Percentiles rank a stretch among this genome's conserved stretches.
phyloP scores from a whole-genome alignment of 192 early-diverging fungal species.

The Coemansia sp. region DNA sequence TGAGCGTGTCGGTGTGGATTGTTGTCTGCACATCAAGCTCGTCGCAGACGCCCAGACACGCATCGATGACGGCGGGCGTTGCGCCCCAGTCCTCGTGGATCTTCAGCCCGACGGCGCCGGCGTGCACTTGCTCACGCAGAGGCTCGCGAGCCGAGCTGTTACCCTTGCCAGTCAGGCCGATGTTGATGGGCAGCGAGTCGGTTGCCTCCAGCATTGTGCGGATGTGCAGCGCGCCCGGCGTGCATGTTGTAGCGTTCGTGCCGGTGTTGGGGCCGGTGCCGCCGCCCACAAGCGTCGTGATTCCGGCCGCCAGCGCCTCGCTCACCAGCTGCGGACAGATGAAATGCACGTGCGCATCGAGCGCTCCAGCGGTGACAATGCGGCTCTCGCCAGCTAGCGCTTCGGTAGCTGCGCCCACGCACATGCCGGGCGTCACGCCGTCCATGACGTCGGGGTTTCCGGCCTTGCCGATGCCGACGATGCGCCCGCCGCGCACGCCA shows the following conservation, averaged over 20 bases:
- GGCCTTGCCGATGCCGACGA: constrained; percentile 94
- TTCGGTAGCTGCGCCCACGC: constrained; percentile 86
- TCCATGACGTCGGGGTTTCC: constrained; percentile 98
- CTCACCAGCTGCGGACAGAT: constrained; percentile 89
- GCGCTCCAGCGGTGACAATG: constrained; percentile 91
- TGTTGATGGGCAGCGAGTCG: constrained; percentile 86
- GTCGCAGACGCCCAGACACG: constrained; percentile 83
- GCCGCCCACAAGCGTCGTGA: constrained; percentile 85
- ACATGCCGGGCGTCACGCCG: constrained; percentile 84
- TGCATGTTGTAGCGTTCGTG: constrained; percentile 95
- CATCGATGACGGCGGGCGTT: constrained; percentile 91
- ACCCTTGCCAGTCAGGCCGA: constrained; percentile 96
- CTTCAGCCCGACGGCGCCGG: constrained; percentile 87
- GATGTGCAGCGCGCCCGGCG: constrained; percentile 78
- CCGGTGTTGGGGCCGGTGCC: constrained; percentile 97
- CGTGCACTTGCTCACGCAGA: constrained; percentile 79
- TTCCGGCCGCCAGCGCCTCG: constrained; percentile 79
- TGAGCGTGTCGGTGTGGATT: constrained; percentile 97
- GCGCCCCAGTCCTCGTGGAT: constrained; percentile 98
- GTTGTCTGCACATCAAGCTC: constrained; percentile 83
- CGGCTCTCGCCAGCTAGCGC: constrained; percentile 87
- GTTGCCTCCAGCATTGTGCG: constrained; percentile 89
- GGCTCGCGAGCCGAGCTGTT: constrained; percentile 69
- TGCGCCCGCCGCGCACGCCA: constrained; percentile 82
- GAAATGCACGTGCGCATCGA: constrained; percentile 95